Conservation (phyloP, 2,329 filamentous ascomycete genomes). For the Sclerotinia trifoliorum region DNA sequence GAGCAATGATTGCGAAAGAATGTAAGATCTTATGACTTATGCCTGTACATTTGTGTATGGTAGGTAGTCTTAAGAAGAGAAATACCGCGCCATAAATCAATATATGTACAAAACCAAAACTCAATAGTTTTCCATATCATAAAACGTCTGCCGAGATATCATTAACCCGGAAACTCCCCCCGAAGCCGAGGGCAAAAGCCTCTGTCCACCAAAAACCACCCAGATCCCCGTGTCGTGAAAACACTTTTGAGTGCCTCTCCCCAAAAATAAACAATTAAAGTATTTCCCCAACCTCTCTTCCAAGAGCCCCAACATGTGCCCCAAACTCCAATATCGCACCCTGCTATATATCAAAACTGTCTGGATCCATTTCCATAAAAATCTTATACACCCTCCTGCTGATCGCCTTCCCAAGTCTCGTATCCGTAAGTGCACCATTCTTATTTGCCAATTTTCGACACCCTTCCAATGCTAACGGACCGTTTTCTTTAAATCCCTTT, state of each 20-base stretch:
- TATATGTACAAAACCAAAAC: background rate
- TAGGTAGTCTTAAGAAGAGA: background rate
- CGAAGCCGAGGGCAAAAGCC: background rate
- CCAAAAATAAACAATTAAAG: background rate
- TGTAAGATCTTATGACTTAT: background rate
- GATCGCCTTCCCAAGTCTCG: slow-evolving; percentile 55
- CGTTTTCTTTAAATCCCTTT: slow-evolving; percentile 54
- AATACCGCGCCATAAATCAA: background rate
- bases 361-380: slow-evolving; percentile 55
- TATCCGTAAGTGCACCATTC: slow-evolving; percentile 55
- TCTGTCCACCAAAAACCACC: background rate
- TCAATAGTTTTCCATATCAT: background rate
- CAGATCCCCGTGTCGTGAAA: background rate
- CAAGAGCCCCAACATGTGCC: background rate
- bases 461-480: slow-evolving; percentile 61
- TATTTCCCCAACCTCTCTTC: slow-evolving; percentile 39
- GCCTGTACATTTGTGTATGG: background rate
- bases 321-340: background rate
- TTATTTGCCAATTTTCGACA: slow-evolving; percentile 57
- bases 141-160: background rate
- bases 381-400: slow-evolving; percentile 60
- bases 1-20: background rate
- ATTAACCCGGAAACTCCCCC: background rate
- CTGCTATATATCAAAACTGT: slow-evolving; percentile 30
- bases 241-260: no score